Conservation (phyloP, 2,329 filamentous ascomycete genomes). For the Botrytis pseudocinerea region DNA sequence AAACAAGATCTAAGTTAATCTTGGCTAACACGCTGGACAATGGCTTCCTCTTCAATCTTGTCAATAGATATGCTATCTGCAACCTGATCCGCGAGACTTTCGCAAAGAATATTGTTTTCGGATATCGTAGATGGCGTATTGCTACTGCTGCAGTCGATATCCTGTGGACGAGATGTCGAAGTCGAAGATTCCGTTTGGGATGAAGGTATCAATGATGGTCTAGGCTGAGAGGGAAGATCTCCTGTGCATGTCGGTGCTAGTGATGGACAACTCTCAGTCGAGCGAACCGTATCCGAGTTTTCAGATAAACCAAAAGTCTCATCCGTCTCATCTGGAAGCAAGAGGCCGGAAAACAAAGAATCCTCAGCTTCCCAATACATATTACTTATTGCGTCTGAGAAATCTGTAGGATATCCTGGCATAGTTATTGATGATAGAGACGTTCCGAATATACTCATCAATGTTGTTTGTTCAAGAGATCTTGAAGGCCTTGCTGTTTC, state of each 20-base stretch:
- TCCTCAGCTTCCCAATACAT: conserved; percentile 4
- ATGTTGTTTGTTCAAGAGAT: neutral
- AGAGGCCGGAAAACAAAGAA: neutral
- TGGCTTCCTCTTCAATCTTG: neutral
- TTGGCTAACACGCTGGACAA: neutral
- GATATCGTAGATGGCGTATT: too few species aligned
- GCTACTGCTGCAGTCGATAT: neutral
- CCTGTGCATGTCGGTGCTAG: neutral
- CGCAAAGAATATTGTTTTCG: neutral
- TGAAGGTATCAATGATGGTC: neutral
- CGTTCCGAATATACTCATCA: neutral
- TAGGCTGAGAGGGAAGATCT: neutral
- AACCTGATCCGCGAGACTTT: neutral
- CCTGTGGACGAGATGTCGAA: neutral
- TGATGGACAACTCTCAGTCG: neutral
- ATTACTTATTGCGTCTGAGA: neutral
- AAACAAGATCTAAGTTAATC: neutral
- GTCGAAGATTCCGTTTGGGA: neutral
- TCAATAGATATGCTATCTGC: neutral
- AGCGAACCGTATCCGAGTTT: neutral
- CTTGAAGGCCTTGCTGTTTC: neutral
- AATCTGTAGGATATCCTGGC: neutral
- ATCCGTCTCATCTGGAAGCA: neutral
- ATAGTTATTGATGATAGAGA: neutral
- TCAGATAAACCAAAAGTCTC: neutral